These are phyloP conservation scores for Arachis hypogaea DNA, from an alignment of 306 rosid species.

Conservation along the genomic window DNA sequence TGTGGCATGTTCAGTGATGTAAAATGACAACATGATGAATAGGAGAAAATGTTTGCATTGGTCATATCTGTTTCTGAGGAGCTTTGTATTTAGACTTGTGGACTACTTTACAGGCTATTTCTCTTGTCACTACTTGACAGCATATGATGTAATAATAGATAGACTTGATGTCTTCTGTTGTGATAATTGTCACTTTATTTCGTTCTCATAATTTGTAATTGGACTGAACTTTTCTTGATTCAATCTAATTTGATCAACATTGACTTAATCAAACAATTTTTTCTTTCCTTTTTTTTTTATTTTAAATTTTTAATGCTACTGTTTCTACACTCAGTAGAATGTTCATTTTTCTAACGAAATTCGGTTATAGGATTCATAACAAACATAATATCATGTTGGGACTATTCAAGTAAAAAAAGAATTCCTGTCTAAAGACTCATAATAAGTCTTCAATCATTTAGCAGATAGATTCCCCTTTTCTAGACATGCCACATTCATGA, in stretches of 20 bases:
- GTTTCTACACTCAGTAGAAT: not conserved
- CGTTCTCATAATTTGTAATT: slow-evolving; percentile 14
- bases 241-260: slow-evolving; percentile 7
- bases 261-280: not conserved
- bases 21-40: slow-evolving; percentile 46
- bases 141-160: slow-evolving; percentile 46
- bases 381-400: slow-evolving; percentile 10
- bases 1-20: slow-evolving; percentile 51
- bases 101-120: slow-evolving; percentile 35
- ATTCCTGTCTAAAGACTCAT: not conserved
- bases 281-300: not conserved
- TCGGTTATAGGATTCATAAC: not conserved
- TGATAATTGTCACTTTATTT: slow-evolving; percentile 30
- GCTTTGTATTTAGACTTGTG: slow-evolving; percentile 74
- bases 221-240: not conserved
- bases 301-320: not conserved
- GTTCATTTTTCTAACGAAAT: not conserved
- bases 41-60: slow-evolving; percentile 44
- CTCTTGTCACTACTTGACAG: slow-evolving; percentile 51
- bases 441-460: not conserved
- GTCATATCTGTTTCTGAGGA: slow-evolving; percentile 44
- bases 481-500: not conserved
- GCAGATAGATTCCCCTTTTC: not conserved
- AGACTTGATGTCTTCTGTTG: slow-evolving; percentile 35
- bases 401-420: not conserved